Evolutionary conservation across 768 basidiomycete genomes (phyloP), one percentile per base, ranked within the genome.

Genomic region (Pisolithus marmoratus): DNA sequence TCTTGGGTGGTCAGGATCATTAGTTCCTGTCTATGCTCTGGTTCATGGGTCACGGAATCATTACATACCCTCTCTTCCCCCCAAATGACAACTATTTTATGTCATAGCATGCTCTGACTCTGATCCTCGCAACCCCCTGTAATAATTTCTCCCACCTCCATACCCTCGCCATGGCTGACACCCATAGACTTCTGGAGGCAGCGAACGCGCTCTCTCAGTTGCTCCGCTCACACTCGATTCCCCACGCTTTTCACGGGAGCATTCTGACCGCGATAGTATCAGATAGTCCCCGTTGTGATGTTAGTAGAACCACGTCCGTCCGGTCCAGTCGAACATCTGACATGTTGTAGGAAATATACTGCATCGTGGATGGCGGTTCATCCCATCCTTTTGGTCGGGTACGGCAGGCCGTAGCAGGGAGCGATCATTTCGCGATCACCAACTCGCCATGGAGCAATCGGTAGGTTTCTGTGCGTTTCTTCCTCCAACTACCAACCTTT

Each of bases 371-470:
- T 68, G 82, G 83, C 43, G 81, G 84, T n/a, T 68, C 79, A 34
- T 68, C 76, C 1, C 84, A 91, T 65, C 84, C 88, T 0, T 93
- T 91, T 65, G 81, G 87, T 53, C 81, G 84, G 52, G 86, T 89
- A 43, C 82, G 90, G 51, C 86, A 90, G 57, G 88, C 90, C 12
- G 63, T 88, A 49, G 69, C 81, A 27, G 80, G 79, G 26, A 83
- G 73, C 61, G 76, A 81, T 31, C 78, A 84, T 60, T 80, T 90
- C 58, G 78, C 82, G 8, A 75, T 78, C 20, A 84, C 79, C 12
- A 78, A 84, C 58, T 88, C 90, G 0, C 84, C 90, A n/a, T 91
- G 90, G 90, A 89, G 84, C 51, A 88, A 90, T 61, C 79, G 90
- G 89, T 88, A 64, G 72, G 24, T 45, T 36, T 52, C 26, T 2